A percentile compares a stretch with the other conserved stretches of the same genome.
phyloP scores from a whole-genome alignment of 2,329 filamentous ascomycete genomes.

The Penicillium sp. region DNA sequence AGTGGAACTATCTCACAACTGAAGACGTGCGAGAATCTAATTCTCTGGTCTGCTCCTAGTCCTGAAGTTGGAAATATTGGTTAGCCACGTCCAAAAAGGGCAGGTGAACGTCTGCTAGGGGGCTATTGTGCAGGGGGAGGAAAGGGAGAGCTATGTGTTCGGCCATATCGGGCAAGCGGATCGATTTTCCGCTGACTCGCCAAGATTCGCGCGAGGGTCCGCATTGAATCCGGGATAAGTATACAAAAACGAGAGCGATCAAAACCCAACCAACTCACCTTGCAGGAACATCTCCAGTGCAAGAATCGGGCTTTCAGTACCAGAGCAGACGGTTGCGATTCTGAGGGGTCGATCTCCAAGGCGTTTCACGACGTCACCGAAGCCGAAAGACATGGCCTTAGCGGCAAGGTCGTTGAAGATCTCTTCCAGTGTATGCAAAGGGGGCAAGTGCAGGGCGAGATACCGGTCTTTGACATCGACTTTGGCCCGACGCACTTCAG shows the following conservation, averaged over 20 bases:
- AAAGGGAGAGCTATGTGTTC: background rate
- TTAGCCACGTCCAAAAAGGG: slow-evolving; percentile 32
- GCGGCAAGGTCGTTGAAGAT: slow-evolving; percentile 36
- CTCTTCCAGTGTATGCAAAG: slow-evolving; percentile 33
- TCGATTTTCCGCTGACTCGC: background rate
- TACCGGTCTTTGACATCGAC: background rate
- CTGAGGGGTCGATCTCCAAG: slow-evolving; percentile 50
- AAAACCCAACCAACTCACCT: slow-evolving; percentile 35
- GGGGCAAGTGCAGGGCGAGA: slow-evolving; percentile 27
- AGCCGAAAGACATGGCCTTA: slow-evolving; percentile 35
- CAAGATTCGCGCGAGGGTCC: background rate
- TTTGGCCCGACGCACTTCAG: slow-evolving; percentile 27
- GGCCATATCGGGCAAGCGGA: background rate
- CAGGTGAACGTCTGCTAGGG: no score
- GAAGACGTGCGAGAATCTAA: slow-evolving; percentile 60
- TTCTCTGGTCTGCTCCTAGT: slow-evolving; percentile 28
- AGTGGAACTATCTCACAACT: slow-evolving; percentile 66
- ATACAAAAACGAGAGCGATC: background rate
- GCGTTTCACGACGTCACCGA: slow-evolving; percentile 50
- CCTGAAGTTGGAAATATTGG: slow-evolving; percentile 32
- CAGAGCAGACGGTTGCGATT: slow-evolving; percentile 76
- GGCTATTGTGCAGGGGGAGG: no score
- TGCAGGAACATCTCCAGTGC: slow-evolving; percentile 63
- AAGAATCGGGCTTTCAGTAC: slow-evolving; percentile 74
- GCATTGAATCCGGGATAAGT: background rate